Evolutionary conservation across 768 basidiomycete genomes (phyloP).

Genomic region (Thelephora aurantiotincta): DNA sequence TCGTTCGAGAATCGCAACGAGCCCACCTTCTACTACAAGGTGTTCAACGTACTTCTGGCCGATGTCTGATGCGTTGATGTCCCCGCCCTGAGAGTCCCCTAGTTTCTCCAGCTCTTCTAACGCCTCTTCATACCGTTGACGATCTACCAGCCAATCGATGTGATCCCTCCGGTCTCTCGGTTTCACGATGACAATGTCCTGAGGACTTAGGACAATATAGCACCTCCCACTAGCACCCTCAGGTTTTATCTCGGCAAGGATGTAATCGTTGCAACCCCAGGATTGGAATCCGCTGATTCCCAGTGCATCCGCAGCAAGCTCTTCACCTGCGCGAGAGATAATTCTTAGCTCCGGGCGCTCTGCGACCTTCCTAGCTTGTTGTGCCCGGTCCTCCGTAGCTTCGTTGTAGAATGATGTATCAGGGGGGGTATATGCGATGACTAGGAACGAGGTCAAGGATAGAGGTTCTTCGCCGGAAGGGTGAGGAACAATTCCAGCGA

Average conservation of each 20-base stretch:
- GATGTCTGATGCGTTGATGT: slow-evolving; percentile 48
- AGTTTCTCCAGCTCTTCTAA: slow-evolving; percentile 58
- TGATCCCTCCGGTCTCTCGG: slow-evolving; percentile 84
- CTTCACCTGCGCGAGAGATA: slow-evolving; percentile 79
- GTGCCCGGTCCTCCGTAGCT: slow-evolving; percentile 51
- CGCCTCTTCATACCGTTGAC: slow-evolving; percentile 79
- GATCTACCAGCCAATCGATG: slow-evolving; percentile 84
- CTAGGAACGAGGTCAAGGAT: slow-evolving; percentile 57
- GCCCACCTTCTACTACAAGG: slow-evolving; percentile 65
- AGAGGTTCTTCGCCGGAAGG: slow-evolving; percentile 19
- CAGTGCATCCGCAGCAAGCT: slow-evolving; percentile 74
- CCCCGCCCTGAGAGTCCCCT: slow-evolving; percentile 15
- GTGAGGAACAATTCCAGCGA: slow-evolving; percentile 81
- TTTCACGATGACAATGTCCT: slow-evolving; percentile 76
- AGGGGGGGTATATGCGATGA: slow-evolving; percentile 78
- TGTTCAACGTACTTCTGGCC: slow-evolving; percentile 80
- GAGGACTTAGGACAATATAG: slow-evolving; percentile 79
- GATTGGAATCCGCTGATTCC: slow-evolving; percentile 63
- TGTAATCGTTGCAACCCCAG: slow-evolving; percentile 90
- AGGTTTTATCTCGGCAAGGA: slow-evolving; percentile 38
- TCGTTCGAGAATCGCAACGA: neutral
- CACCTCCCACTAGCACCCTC: slow-evolving; percentile 24
- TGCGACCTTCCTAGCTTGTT: slow-evolving; percentile 71
- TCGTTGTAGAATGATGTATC: slow-evolving; percentile 58
- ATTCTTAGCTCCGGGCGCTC: slow-evolving; percentile 92